A percentile compares a stretch with the other conserved stretches of the same genome.
These are phyloP conservation scores for Hippophae gyantsensis DNA, from an alignment of 306 rosid species.

Conservation along the genomic window DNA sequence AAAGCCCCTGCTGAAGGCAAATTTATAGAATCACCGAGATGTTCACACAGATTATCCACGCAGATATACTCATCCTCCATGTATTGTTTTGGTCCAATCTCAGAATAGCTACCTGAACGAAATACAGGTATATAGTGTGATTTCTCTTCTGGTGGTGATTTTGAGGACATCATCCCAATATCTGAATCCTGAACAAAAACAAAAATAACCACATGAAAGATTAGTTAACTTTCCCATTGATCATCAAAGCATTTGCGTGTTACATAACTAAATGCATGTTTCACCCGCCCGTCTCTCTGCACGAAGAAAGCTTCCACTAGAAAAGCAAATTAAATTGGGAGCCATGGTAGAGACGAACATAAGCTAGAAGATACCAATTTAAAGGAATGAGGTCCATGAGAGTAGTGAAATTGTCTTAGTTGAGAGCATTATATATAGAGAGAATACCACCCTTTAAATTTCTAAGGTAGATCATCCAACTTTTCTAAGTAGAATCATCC, in stretches of 20 bases:
- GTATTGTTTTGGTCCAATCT: conserved; percentile 56
- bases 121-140: conserved; percentile 26
- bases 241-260: background rate
- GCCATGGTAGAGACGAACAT: background rate
- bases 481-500: too few relatives aligned
- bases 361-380: background rate
- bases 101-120: conserved; percentile 52
- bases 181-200: conserved; percentile 32
- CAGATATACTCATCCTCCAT: conserved; percentile 60
- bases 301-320: background rate
- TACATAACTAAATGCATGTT: too few relatives aligned
- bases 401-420: background rate
- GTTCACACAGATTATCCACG: conserved; percentile 31
- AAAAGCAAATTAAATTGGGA: background rate
- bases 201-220: conserved; percentile 6
- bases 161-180: conserved; percentile 23
- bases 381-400: background rate
- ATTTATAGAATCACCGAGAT: conserved; percentile 9
- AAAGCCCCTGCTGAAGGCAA: conserved; percentile 51
- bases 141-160: conserved; percentile 31
- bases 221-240: background rate
- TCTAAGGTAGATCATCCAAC: too few relatives aligned
- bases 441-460: too few relatives aligned
- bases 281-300: background rate
- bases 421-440: too few relatives aligned